A percentile compares a stretch with the other conserved stretches of the same genome.
phyloP scores from a whole-genome alignment of 371 early-diverging fungal species.

The Coemansia sp. region DNA sequence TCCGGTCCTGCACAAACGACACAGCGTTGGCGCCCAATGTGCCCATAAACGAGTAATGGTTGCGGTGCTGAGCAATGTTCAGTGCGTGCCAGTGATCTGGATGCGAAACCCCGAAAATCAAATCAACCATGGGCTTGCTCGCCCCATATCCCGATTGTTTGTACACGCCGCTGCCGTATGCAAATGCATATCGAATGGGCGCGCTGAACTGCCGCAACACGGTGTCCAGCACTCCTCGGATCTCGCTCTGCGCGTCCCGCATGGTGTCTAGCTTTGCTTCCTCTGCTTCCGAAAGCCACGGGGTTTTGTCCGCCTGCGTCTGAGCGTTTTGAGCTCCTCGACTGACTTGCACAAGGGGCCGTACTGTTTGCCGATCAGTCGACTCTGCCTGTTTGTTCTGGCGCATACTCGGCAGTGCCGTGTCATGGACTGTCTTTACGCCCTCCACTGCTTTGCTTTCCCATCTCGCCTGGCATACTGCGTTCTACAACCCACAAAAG shows the following conservation, averaged over 20 bases:
- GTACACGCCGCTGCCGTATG: constrained; percentile 95
- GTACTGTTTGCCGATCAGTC: constrained; percentile 1
- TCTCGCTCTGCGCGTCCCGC: constrained; percentile 33
- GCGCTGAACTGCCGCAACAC: constrained; percentile 43
- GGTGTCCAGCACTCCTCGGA: constrained; percentile 11
- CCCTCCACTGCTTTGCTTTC: background rate
- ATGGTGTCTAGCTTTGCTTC: constrained; percentile 26
- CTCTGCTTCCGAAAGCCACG: constrained; percentile 19
- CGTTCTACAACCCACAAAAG: background rate
- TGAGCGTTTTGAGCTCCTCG: background rate
- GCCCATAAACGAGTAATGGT: constrained; percentile 82
- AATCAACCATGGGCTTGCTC: constrained; percentile 81
- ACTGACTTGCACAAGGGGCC: background rate
- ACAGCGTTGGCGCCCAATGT: constrained; percentile 72
- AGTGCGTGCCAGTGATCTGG: constrained; percentile 95
- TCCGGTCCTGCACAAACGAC: constrained; percentile 72
- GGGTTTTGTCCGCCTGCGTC: background rate
- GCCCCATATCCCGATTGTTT: constrained; percentile 59
- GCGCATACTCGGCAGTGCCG: background rate
- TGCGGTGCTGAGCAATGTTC: constrained; percentile 84
- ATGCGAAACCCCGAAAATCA: constrained; percentile 95
- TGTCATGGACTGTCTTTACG: background rate
- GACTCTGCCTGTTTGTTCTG: background rate
- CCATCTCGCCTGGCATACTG: constrained; percentile 3
- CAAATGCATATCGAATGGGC: constrained; percentile 70